Evolutionary conservation across 768 basidiomycete species (phyloP), one percentile per base, ranked within the genome.

Genomic region (Sistotremastrum niveocremeum): DNA sequence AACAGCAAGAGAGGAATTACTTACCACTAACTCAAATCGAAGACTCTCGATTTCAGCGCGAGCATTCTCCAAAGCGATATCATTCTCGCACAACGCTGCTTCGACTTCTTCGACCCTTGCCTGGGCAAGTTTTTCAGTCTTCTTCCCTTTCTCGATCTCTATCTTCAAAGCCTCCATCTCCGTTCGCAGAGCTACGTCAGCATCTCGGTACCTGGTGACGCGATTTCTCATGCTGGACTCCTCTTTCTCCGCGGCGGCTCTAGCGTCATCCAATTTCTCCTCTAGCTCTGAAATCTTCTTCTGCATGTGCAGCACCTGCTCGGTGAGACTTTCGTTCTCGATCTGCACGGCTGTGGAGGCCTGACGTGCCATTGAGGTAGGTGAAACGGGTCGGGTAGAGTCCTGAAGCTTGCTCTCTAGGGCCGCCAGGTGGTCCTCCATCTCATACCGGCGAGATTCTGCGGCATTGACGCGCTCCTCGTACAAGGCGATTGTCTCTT

Each of bases 401-500:
- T 20, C 20, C 20, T 57, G 64, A 34, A 64, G 60, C 50, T 72
- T 68, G 31, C 72, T 72, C 56, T 88, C 80, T 6, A 88, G 65
- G 0, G 65, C 56, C 7, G 72, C 63, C 42, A 84, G 66, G 34
- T 68, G 70, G 41, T 77, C 72, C 55, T 93, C 86, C 49, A 84
- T 68, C 53, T 93, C 88, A 54, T 87, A 86, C 39, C 82, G 75
- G 51, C 75, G 72, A 9, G 68, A 67, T 54, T 91, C 84, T 20
- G 77, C 73, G 2, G 69, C 70, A 47, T 76, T 82, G 4, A 94
- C 67, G 35, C 81, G 77, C 57, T 91, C 88, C 65, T 99, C 94
- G 57, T 98, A 97, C 7, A 95, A 70, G 12, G 87, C 86, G 49
- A 95, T 95, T 0, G 91, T 89, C 77, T 90, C 88, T 86, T 91